Evolutionary conservation across 129 eudicot species (phyloP).

Genomic region (Gnaphalium uliginosum): DNA sequence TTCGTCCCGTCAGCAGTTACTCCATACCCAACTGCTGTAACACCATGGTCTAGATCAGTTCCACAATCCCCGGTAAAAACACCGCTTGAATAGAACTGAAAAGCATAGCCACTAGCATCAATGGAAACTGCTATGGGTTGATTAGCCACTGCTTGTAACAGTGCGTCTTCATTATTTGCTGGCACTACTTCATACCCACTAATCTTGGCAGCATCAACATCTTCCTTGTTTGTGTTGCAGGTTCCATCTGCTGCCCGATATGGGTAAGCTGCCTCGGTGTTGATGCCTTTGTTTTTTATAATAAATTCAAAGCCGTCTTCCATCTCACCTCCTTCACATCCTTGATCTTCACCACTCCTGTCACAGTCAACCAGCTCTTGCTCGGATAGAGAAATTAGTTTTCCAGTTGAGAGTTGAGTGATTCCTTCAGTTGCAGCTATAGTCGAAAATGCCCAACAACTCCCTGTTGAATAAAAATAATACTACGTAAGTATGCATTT

Average conservation of each 20-base stretch:
- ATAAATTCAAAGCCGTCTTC: constrained; percentile 25
- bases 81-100: not conserved
- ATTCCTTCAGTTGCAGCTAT: constrained; percentile 42
- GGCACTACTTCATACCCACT: constrained; percentile 24
- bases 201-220: constrained; percentile 24
- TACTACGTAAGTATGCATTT: not conserved
- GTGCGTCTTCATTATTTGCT: constrained; percentile 9
- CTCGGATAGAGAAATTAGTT: constrained; percentile 40
- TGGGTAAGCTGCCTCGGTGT: constrained; percentile 30
- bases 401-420: constrained; percentile 33
- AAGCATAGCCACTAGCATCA: not conserved
- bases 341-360: constrained; percentile 20
- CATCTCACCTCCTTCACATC: constrained; percentile 36
- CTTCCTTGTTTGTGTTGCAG: constrained; percentile 25
- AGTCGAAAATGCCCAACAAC: constrained; percentile 55
- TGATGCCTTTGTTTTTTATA: constrained; percentile 16
- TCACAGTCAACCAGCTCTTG: constrained; percentile 51
- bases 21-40: not conserved
- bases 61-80: not conserved
- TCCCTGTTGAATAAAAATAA: constrained; percentile 13
- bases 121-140: constrained; percentile 24
- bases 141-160: constrained; percentile 23
- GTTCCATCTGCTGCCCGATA: constrained; percentile 14
- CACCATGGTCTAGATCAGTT: constrained; percentile 1
- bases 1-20: not conserved